These are phyloP conservation scores for Aureobasidium sp. DNA, from an alignment of 2,329 filamentous ascomycete species.

Conservation along the genomic window DNA sequence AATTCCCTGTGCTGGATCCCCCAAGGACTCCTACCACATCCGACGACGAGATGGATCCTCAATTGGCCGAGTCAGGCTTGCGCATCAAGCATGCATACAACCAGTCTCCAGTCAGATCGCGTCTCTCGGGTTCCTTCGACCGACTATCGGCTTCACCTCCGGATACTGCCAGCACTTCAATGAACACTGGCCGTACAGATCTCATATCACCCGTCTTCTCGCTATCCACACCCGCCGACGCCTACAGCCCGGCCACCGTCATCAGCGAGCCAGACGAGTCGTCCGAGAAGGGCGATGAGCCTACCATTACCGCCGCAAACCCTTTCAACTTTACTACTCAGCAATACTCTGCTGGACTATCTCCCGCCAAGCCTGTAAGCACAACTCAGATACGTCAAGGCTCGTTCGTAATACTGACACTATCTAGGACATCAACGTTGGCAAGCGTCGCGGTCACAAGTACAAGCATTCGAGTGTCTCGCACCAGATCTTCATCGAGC, in stretches of 20 bases:
- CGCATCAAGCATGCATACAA: slow-evolving; percentile 17
- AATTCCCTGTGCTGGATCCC: slow-evolving; percentile 49
- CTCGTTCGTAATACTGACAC: neutral
- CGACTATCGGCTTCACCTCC: slow-evolving; percentile 8
- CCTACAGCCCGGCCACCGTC: slow-evolving; percentile 22
- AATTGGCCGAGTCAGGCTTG: slow-evolving; percentile 13
- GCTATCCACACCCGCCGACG: slow-evolving; percentile 10
- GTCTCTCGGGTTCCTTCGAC: slow-evolving; percentile 10
- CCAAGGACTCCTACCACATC: slow-evolving; percentile 57
- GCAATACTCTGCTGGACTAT: slow-evolving; percentile 29
- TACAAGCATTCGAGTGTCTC: slow-evolving; percentile 97
- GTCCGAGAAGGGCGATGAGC: slow-evolving; percentile 19
- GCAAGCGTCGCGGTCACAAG: slow-evolving; percentile 86
- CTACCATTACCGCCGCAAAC: slow-evolving; percentile 31
- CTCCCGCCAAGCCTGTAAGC: slow-evolving; percentile 56
- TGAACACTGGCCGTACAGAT: slow-evolving; percentile 8
- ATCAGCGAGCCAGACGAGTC: slow-evolving; percentile 20
- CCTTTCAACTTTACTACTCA: slow-evolving; percentile 91
- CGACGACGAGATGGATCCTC: slow-evolving; percentile 35
- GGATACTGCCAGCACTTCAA: neutral
- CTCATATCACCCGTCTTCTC: slow-evolving; percentile 15
- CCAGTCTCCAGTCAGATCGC: slow-evolving; percentile 7
- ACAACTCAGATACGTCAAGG: neutral
- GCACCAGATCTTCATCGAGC: slow-evolving; percentile 94
- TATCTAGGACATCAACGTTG: slow-evolving; percentile 58